These are phyloP conservation scores for Botryotinia calthae DNA, from an alignment of 2,329 filamentous ascomycete genomes.

Conservation along the genomic window DNA sequence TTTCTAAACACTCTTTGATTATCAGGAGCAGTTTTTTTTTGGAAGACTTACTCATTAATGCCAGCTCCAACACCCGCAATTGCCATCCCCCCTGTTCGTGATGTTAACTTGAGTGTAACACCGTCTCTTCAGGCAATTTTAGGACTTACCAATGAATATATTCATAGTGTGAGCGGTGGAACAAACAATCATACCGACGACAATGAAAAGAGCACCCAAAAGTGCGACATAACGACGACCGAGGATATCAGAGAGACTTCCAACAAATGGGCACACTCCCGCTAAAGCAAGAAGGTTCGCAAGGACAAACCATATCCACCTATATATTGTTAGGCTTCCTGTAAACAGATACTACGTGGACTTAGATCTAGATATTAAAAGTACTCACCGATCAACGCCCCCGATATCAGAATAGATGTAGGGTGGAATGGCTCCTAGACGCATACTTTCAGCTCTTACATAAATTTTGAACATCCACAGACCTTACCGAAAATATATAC, in stretches of 20 bases:
- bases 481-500: slow-evolving; percentile 49
- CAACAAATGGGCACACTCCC: slow-evolving; percentile 62
- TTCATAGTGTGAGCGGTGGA: slow-evolving; percentile 59
- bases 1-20: neutral
- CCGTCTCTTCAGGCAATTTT: fast-evolving
- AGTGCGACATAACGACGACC: slow-evolving; percentile 60
- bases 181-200: slow-evolving; percentile 59
- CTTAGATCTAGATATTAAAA: neutral
- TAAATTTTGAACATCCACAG: neutral
- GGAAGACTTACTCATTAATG: slow-evolving; percentile 53
- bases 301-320: slow-evolving; percentile 41
- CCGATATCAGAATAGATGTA: slow-evolving; percentile 59
- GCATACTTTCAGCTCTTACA: slow-evolving; percentile 2
- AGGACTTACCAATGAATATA: slow-evolving; percentile 53
- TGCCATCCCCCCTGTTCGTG: slow-evolving; percentile 45
- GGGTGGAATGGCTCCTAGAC: slow-evolving; percentile 47
- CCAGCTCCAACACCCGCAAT: slow-evolving; percentile 64
- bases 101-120: neutral
- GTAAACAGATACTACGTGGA: neutral
- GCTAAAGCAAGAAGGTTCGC: slow-evolving; percentile 56
- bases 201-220: slow-evolving; percentile 51
- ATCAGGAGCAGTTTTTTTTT: fast-evolving
- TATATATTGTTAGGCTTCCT: neutral
- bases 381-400: slow-evolving; percentile 42
- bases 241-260: slow-evolving; percentile 61